Evolutionary conservation across 495 filamentous ascomycete genomes (phyloP), one percentile per base, ranked within the genome.

Genomic region (Poronia punctata): DNA sequence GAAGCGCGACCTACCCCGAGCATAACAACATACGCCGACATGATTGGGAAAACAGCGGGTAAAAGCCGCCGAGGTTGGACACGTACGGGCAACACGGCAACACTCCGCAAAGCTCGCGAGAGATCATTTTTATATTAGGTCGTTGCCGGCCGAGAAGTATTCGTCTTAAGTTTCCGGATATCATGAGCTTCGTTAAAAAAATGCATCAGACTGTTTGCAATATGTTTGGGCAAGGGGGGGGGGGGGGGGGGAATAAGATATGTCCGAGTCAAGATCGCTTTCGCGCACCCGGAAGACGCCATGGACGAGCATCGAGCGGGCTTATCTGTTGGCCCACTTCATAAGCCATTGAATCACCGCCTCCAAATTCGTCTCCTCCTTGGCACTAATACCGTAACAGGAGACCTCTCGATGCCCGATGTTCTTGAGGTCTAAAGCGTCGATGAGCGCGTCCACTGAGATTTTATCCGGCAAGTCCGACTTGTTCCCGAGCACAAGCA

Each of bases 321-420:
- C 40, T 67, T 51, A 71, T 52, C 61, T 79, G 62, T 78, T 85
- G 43, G 89, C 78, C 41, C 84, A 81, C 35, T 87, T 89, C 64
- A 98, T 88, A 60, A 98, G 67, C 90, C 93, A 98, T 57, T 95
- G 86, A 55, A 98, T 64, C 25, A 98, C 92, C 4, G 89, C 92
- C 61, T 98, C 92, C 49, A 98, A 76, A 64, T 98, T 98, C 22
- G 90, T 96, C 66, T 98, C 92, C 59, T 98, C 90, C 59, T 95
- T 95, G 25, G 90, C 92, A 54, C 88, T 95, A 66, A 98, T 97
- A 38, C 92, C 89, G 62, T 97, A 98, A 69, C 92, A 98, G 72
- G 87, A 94, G 50, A 98, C 90, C 63, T 98, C 92, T 21, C 92
- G 86, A 54, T 85, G 83, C 27, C 83, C 84, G 57, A 98, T 84